phyloP scores from a whole-genome alignment of 768 basidiomycete species.

The Suillus plorans region DNA sequence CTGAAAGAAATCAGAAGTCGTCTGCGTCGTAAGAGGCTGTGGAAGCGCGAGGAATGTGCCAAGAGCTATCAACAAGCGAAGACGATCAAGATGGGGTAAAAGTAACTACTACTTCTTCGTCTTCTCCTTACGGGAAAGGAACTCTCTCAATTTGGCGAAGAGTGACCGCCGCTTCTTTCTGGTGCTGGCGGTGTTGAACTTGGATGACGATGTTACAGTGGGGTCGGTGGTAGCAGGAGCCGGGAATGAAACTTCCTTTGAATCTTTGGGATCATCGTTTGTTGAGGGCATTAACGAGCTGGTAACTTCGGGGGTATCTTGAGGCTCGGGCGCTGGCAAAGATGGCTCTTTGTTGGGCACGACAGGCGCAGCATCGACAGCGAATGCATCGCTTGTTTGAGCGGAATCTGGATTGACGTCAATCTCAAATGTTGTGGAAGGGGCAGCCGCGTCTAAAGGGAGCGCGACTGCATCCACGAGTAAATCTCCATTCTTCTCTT shows the following conservation, averaged over 20 bases:
- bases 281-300: background rate
- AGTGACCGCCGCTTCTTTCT: slow-evolving; percentile 56
- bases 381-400: background rate
- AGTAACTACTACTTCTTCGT: slow-evolving; percentile 36
- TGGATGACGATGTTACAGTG: slow-evolving; percentile 32
- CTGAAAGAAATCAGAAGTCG: slow-evolving; percentile 13
- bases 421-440: background rate
- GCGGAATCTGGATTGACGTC: background rate
- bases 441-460: background rate
- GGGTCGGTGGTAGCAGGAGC: slow-evolving; percentile 9
- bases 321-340: background rate
- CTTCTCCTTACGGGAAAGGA: slow-evolving; percentile 53
- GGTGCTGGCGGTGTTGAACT: slow-evolving; percentile 32
- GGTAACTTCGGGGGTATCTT: too few species aligned
- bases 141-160: slow-evolving; percentile 50
- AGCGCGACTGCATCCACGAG: background rate
- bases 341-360: background rate
- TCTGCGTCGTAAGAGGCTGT: slow-evolving; percentile 9
- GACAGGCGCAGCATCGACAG: background rate
- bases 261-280: slow-evolving; percentile 1
- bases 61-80: background rate
- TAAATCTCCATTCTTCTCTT: slow-evolving; percentile 1
- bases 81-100: background rate
- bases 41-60: background rate
- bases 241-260: slow-evolving; percentile 22